Conservation (phyloP, 164 flowering plant species). For the Nymphaea thermarum region DNA sequence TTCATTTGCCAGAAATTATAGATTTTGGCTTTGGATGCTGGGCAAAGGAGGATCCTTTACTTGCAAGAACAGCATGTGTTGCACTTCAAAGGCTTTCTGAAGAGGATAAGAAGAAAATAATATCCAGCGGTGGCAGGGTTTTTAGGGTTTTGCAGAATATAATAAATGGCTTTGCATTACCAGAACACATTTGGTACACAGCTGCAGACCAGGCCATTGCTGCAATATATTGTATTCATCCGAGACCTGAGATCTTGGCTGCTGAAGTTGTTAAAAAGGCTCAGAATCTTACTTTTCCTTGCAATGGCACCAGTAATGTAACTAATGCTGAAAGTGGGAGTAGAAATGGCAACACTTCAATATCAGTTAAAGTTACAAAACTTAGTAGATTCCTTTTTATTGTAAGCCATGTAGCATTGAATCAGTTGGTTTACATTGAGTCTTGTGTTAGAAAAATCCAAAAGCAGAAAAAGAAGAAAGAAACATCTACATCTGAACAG, state of each 20-base stretch:
- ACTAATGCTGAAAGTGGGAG: constrained; percentile 19
- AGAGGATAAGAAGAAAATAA: constrained; percentile 63
- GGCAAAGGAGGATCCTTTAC: constrained; percentile 90
- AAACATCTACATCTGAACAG: constrained; percentile 20
- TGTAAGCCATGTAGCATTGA: constrained; percentile 74
- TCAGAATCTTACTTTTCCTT: constrained; percentile 42
- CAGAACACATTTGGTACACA: constrained; percentile 79
- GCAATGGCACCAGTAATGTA: constrained; percentile 12
- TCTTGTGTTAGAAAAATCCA: constrained; percentile 64
- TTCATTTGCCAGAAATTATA: constrained; percentile 76
- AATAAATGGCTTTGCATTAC: constrained; percentile 63
- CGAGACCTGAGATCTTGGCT: constrained; percentile 77
- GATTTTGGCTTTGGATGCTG: constrained; percentile 98
- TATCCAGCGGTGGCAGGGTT: constrained; percentile 47
- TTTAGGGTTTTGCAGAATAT: constrained; percentile 63
- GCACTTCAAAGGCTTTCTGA: constrained; percentile 79
- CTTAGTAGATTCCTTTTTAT: constrained; percentile 75
- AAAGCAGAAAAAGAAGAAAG: constrained; percentile 52
- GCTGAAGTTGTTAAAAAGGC: constrained; percentile 60
- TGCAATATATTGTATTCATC: constrained; percentile 72
- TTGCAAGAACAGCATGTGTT: constrained; percentile 81
- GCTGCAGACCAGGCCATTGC: constrained; percentile 85
- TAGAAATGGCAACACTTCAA: constrained; percentile 10
- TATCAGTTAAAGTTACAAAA: constrained; percentile 51
- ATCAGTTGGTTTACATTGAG: constrained; percentile 84